Evolutionary conservation across 805 yeast species (phyloP).

Genomic region (Hanseniaspora occidentalis): DNA sequence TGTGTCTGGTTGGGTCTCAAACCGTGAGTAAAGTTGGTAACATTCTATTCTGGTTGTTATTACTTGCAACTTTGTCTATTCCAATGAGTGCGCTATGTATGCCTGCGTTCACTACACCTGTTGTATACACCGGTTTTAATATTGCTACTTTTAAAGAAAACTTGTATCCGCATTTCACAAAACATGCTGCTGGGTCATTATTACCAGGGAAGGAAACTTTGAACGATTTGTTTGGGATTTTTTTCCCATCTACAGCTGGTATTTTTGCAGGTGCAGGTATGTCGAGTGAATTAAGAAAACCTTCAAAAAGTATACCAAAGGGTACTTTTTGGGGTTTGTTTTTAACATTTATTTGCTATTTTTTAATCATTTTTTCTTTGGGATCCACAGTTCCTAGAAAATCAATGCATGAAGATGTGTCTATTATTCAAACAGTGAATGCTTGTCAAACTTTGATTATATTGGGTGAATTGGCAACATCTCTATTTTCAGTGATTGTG

Average conservation of each 20-base stretch:
- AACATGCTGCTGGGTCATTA: constrained; percentile 87
- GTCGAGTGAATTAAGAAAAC: constrained; percentile 86
- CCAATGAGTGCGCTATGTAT: constrained; percentile 67
- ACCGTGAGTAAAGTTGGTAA: constrained; percentile 77
- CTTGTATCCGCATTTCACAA: constrained; percentile 67
- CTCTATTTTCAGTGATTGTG: constrained; percentile 84
- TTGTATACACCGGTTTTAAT: constrained; percentile 58
- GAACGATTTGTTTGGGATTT: constrained; percentile 80
- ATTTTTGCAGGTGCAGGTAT: constrained; percentile 97
- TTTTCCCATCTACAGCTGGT: constrained; percentile 98
- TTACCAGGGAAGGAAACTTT: constrained; percentile 54
- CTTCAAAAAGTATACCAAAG: constrained; percentile 79
- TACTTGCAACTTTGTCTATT: constrained; percentile 64
- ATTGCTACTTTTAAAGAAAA: constrained; percentile 57
- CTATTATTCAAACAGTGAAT: constrained; percentile 73
- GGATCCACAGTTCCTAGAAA: constrained; percentile 73
- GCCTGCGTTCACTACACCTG: constrained; percentile 39
- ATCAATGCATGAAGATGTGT: constrained; percentile 64
- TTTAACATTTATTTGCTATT: constrained; percentile 65
- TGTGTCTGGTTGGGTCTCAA: constrained; percentile 71
- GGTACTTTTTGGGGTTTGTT: constrained; percentile 85
- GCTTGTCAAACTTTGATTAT: constrained; percentile 55
- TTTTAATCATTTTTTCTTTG: constrained; percentile 69
- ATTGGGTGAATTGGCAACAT: constrained; percentile 84
- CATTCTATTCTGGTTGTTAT: constrained; percentile 50